These are phyloP conservation scores for Cyberlindnera japonica DNA, from an alignment of 805 yeast species.

Conservation along the genomic window DNA sequence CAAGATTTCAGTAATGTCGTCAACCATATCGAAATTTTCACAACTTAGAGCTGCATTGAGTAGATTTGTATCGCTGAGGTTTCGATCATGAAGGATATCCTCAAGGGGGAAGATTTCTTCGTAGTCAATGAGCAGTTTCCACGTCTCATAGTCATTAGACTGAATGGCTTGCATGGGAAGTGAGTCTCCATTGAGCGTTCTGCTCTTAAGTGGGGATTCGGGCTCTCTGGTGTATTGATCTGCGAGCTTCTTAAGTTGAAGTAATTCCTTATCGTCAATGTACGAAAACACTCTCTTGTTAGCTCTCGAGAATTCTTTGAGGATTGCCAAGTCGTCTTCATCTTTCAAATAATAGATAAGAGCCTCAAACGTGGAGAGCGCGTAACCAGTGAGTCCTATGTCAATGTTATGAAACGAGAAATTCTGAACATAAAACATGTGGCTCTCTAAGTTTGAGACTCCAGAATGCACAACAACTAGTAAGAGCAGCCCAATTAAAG, in stretches of 20 bases:
- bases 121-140: slow-evolving; percentile 45
- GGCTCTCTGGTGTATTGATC: slow-evolving; percentile 24
- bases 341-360: slow-evolving; percentile 62
- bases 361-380: slow-evolving; percentile 80
- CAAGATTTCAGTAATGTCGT: slow-evolving; percentile 45
- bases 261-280: slow-evolving; percentile 35
- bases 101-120: slow-evolving; percentile 56
- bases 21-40: slow-evolving; percentile 44
- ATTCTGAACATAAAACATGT: slow-evolving; percentile 59
- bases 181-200: slow-evolving; percentile 65
- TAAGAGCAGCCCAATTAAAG: slow-evolving; percentile 66
- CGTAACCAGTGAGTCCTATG: slow-evolving; percentile 68
- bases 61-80: slow-evolving; percentile 51
- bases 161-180: slow-evolving; percentile 59
- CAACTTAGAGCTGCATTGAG: slow-evolving; percentile 58
- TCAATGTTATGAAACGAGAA: slow-evolving; percentile 49
- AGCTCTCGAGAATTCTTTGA: slow-evolving; percentile 39
- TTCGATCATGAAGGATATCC: slow-evolving; percentile 62
- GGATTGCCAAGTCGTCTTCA: slow-evolving; percentile 32
- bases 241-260: slow-evolving; percentile 24
- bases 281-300: slow-evolving; percentile 55
- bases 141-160: slow-evolving; percentile 40
- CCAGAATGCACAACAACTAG: slow-evolving; percentile 65
- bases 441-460: slow-evolving; percentile 55
- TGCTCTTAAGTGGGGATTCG: slow-evolving; percentile 31